These are phyloP conservation scores for Candida khao-thaluensis DNA, from an alignment of 805 yeast genomes.

Conservation along the genomic window DNA sequence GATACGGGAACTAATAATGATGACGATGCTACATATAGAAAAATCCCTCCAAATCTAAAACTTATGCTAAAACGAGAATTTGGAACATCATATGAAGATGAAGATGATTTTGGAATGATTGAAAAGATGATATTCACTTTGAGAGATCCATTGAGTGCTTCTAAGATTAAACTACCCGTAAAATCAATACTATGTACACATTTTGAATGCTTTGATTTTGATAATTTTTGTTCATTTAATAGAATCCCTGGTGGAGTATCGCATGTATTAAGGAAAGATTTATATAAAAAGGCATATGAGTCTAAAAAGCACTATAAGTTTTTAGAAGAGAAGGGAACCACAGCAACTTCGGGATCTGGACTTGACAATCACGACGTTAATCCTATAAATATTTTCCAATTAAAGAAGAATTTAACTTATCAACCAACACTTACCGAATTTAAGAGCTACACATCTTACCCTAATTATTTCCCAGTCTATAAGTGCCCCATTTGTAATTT, in stretches of 20 bases:
- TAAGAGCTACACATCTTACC: neutral
- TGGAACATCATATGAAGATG: conserved; percentile 10
- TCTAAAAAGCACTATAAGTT: conserved; percentile 12
- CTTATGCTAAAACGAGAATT: conserved; percentile 13
- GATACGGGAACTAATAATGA: too few relatives aligned
- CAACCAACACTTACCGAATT: conserved; percentile 3
- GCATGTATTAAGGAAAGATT: conserved; percentile 22
- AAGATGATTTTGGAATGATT: conserved; percentile 26
- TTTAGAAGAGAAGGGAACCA: neutral
- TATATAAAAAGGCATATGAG: conserved; percentile 20
- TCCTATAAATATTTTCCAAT: neutral
- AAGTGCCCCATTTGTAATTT: conserved; percentile 43
- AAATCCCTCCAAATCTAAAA: conserved; percentile 14
- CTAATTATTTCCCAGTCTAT: conserved; percentile 24
- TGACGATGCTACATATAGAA: conserved; percentile 9
- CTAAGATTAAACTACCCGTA: conserved; percentile 39
- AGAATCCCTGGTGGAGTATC: conserved; percentile 30
- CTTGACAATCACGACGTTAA: neutral
- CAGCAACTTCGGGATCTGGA: too few relatives aligned
- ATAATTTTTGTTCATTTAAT: conserved; percentile 40
- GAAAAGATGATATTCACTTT: conserved; percentile 38
- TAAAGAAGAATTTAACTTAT: conserved; percentile 12
- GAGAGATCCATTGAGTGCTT: conserved; percentile 40
- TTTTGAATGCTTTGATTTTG: conserved; percentile 46
- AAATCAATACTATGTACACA: conserved; percentile 38